Percentiles rank a stretch among this genome's conserved stretches.
phyloP scores from a whole-genome alignment of 257 asterid species.

The Capsicum pubescens region DNA sequence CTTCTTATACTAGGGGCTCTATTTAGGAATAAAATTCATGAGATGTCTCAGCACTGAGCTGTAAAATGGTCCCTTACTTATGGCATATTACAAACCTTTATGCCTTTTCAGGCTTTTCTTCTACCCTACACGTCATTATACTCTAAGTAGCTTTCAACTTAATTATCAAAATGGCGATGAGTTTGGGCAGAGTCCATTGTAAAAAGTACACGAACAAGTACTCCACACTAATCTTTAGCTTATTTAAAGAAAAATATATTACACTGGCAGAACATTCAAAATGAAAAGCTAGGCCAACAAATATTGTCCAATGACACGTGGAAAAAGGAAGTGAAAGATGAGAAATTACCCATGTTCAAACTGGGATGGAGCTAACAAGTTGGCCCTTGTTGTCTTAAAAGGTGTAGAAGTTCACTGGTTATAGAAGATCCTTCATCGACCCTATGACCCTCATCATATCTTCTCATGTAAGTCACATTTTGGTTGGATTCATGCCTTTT shows the following conservation, averaged over 20 bases:
- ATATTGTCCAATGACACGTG: neutral
- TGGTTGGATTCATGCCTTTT: slow-evolving; percentile 46
- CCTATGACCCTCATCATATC: slow-evolving; percentile 38
- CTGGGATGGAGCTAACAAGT: slow-evolving; percentile 41
- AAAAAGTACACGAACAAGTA: neutral
- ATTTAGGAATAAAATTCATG: slow-evolving; percentile 14
- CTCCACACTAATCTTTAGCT: neutral
- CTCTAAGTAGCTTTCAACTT: neutral
- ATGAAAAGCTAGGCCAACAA: slow-evolving; percentile 18
- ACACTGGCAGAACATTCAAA: neutral
- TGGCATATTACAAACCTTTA: neutral
- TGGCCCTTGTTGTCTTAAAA: slow-evolving; percentile 73
- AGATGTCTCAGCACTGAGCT: neutral
- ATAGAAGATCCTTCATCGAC: slow-evolving; percentile 47
- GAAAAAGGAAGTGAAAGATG: slow-evolving; percentile 16
- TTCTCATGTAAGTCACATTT: slow-evolving; percentile 45
- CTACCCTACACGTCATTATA: slow-evolving; percentile 11
- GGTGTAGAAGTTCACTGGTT: slow-evolving; percentile 63
- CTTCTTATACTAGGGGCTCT: neutral
- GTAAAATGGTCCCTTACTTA: neutral
- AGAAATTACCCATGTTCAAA: slow-evolving; percentile 40
- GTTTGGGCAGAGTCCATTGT: neutral
- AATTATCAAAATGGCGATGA: neutral
- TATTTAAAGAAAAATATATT: neutral
- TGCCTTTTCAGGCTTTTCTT: neutral